Evolutionary conservation across 441 rosid species (phyloP), one percentile per base, ranked within the genome.

Genomic region (Adansonia grandidieri): DNA sequence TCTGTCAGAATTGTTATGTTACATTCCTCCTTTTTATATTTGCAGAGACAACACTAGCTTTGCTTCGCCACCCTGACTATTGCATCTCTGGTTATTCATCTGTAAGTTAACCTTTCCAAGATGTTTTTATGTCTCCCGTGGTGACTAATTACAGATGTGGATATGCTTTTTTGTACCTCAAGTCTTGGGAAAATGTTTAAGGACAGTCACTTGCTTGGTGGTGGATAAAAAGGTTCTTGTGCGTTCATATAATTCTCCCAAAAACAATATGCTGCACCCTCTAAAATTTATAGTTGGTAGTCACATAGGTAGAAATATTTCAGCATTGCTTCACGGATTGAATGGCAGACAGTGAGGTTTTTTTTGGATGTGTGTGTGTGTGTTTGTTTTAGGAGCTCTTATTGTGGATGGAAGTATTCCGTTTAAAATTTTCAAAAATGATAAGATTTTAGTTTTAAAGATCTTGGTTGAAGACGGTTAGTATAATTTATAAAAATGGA

Each of bases 71-170:
- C 81, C 98, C 98, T 62, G 98, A 94, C 77, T 96, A 89, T 81
- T 94, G 97, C 92, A 92, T 94, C 83, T 96, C 99, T 17, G 96
- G 89, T 80, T 92, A 92, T 88, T 89, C 99, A 73, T 91, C 85
- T 67, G 99, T 94, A 88, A 89, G 99, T 84, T 54, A 71, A n/a
- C 66, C 69, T 45, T 28, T 79, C 50, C 64, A 24, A 17, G 72
- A n/a, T 45, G 1, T 74, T 78, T 74, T 1, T 37, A 6, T 14
- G 37, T 69, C 19, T 71, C 20, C 22, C 57, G 60, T 4, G 77
- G n/a, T 42, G 37, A 68, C 37, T 9, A 10, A 47, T 9, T 0
- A 6, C 37, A 14, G 56, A 17, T 17, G 24, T 8, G 28, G 57
- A 53, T 22, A 50, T 9, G 4, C 24, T 68, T 57, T 3, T 15